Conservation (phyloP, 1,139 yeast species). For the Taiozyma sp. region DNA sequence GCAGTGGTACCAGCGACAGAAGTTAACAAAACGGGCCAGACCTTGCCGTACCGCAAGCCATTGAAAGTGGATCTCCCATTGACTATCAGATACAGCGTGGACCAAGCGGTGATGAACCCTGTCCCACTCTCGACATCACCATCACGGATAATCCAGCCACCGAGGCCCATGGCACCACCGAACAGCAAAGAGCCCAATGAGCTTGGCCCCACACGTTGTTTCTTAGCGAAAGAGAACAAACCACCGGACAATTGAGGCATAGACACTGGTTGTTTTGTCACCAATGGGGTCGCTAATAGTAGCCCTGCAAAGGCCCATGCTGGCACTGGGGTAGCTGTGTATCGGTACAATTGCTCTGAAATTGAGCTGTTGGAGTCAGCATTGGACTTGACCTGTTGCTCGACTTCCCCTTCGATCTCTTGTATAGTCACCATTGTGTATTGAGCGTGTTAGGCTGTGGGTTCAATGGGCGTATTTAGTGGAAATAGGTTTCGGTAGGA, state of each 20-base stretch:
- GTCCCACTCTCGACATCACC: constrained; percentile 82
- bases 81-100: constrained; percentile 67
- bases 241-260: constrained; percentile 5
- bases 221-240: neutral
- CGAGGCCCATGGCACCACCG: constrained; percentile 70
- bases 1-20: constrained; percentile 61
- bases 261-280: constrained; percentile 25
- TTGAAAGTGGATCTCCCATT: constrained; percentile 62
- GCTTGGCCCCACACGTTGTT: constrained; percentile 36
- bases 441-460: neutral
- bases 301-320: constrained; percentile 43
- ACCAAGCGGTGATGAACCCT: constrained; percentile 89
- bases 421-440: constrained; percentile 18
- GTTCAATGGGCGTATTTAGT: neutral
- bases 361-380: constrained; percentile 15
- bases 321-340: constrained; percentile 48
- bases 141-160: constrained; percentile 78
- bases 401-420: constrained; percentile 18
- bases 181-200: constrained; percentile 46
- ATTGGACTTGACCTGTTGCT: constrained; percentile 5
- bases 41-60: constrained; percentile 36
- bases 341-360: constrained; percentile 25
- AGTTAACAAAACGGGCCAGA: constrained; percentile 61
- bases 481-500: neutral
- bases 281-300: constrained; percentile 41